These are phyloP conservation scores for Podila epigama DNA, from an alignment of 192 early-diverging fungal genomes.

Conservation along the genomic window DNA sequence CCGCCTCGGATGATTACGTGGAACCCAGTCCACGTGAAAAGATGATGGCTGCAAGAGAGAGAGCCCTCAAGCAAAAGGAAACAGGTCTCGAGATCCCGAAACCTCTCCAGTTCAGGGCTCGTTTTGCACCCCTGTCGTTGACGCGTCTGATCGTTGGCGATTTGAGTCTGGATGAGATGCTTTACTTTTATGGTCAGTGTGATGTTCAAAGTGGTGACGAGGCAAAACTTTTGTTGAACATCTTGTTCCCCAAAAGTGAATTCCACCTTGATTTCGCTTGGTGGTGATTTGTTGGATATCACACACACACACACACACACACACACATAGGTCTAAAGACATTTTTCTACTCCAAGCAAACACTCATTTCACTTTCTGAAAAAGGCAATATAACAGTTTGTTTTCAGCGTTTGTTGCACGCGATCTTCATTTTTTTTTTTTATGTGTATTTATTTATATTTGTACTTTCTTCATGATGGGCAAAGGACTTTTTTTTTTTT, in stretches of 20 bases:
- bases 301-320: no score
- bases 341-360: no score
- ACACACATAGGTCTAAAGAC: no score
- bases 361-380: no score
- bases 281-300: no score
- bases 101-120: conserved; percentile 1
- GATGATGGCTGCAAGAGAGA: not conserved
- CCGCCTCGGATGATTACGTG: conserved; percentile 6
- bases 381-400: no score
- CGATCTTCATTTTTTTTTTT: not conserved
- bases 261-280: conserved; percentile 18
- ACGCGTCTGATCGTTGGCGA: conserved; percentile 7
- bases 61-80: not conserved
- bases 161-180: conserved; percentile 5
- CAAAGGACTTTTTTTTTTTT: not conserved
- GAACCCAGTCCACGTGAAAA: conserved; percentile 3
- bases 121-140: conserved; percentile 10
- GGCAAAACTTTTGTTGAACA: conserved; percentile 13
- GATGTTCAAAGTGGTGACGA: conserved; percentile 2
- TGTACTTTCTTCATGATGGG: no score
- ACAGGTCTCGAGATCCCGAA: not conserved
- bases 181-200: not conserved
- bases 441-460: not conserved
- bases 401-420: no score
- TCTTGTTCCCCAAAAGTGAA: conserved; percentile 24